A percentile compares a stretch with the other conserved stretches of the same genome.
phyloP scores from a whole-genome alignment of 179 eudicot genomes.

The Silene coronaria region DNA sequence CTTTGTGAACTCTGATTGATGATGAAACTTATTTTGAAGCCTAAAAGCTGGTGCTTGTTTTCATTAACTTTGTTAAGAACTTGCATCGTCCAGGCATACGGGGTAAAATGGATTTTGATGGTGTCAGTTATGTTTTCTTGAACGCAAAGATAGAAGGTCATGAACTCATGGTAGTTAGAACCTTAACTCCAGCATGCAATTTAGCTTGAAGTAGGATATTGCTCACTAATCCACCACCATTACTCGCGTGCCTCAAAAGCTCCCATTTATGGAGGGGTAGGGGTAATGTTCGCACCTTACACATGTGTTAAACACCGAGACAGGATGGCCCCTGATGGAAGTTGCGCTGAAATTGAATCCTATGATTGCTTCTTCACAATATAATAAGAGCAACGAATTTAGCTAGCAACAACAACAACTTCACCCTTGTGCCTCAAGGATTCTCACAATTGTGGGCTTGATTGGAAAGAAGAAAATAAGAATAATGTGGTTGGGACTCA shows the following conservation, averaged over 20 bases:
- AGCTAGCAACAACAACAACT: too few species aligned
- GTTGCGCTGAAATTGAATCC: too few species aligned
- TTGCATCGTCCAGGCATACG: not conserved
- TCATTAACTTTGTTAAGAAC: not conserved
- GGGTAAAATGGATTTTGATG: not conserved
- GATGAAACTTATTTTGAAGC: not conserved
- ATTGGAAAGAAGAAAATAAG: not conserved
- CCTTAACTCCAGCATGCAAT: not conserved
- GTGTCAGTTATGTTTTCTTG: not conserved
- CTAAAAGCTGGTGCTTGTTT: not conserved
- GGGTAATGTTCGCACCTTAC: not conserved
- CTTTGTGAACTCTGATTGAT: slow-evolving; percentile 9
- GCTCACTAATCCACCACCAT: not conserved
- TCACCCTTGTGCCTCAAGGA: too few species aligned
- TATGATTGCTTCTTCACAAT: too few species aligned
- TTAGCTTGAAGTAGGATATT: not conserved
- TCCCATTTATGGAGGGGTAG: too few species aligned
- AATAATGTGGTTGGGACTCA: not conserved
- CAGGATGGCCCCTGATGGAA: too few species aligned
- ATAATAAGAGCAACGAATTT: too few species aligned
- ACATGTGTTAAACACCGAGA: not conserved
- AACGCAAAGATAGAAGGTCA: not conserved
- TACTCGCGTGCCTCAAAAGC: not conserved
- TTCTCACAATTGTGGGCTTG: too few species aligned
- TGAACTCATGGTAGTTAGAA: not conserved